A percentile compares a stretch with the other conserved stretches of the same genome.
Evolutionary conservation across 768 basidiomycete species (phyloP).

Genomic region (Cubamyces lactineus): DNA sequence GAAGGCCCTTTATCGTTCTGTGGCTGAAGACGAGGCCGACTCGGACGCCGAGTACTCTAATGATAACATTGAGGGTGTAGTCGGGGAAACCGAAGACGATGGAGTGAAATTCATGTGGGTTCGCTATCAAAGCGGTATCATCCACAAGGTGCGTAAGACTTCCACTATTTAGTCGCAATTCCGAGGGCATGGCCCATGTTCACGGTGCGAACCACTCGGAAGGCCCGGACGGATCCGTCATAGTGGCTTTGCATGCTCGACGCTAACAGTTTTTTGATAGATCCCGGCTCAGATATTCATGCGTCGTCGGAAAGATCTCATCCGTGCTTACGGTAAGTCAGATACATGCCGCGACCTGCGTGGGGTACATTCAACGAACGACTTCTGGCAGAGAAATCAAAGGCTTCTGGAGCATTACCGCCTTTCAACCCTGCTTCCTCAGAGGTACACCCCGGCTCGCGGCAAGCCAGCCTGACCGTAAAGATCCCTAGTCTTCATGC

Average conservation of each 20-base stretch:
- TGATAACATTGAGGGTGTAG: slow-evolving; percentile 39
- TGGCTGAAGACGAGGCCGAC: slow-evolving; percentile 16
- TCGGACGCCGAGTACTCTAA: slow-evolving; percentile 23
- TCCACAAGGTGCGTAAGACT: slow-evolving; percentile 51
- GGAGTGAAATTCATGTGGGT: slow-evolving; percentile 61
- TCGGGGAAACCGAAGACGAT: slow-evolving; percentile 56
- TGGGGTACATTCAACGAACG: not conserved
- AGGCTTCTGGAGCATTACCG: slow-evolving; percentile 45
- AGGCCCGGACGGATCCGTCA: too few relatives aligned
- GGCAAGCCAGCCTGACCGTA: slow-evolving; percentile 45
- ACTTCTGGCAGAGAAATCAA: slow-evolving; percentile 47
- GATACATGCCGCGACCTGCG: not conserved
- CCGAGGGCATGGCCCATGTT: too few relatives aligned
- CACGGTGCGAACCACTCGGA: too few relatives aligned
- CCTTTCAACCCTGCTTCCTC: slow-evolving; percentile 64
- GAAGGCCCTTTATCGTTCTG: slow-evolving; percentile 14
- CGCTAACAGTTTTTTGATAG: slow-evolving; percentile 2
- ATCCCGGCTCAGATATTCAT: slow-evolving; percentile 38
- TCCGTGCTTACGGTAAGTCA: slow-evolving; percentile 58
- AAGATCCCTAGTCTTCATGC: slow-evolving; percentile 31
- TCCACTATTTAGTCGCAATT: too few relatives aligned
- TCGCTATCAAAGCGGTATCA: slow-evolving; percentile 57
- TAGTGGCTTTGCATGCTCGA: not conserved
- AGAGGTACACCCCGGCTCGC: slow-evolving; percentile 63
- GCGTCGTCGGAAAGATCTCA: slow-evolving; percentile 45